Conservation (phyloP, 1,284 basidiomycete genomes). For the Thecaphora thlaspeos region DNA sequence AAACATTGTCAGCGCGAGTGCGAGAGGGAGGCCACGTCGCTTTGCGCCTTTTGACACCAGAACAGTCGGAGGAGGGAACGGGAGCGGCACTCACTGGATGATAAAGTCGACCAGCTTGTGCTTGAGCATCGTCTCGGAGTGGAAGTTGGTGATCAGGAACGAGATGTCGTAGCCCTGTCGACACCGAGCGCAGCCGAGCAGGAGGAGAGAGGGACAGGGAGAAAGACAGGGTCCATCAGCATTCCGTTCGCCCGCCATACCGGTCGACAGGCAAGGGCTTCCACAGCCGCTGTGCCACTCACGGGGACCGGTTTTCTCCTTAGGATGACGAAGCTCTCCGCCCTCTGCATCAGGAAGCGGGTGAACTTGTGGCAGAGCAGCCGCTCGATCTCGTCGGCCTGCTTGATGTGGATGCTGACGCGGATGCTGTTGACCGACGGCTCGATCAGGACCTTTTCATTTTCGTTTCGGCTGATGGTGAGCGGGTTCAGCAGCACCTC, state of each 20-base stretch:
- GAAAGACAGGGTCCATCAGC: too few relatives aligned
- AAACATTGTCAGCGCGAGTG: too few relatives aligned
- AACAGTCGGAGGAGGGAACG: too few relatives aligned
- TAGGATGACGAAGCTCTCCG: slow-evolving; percentile 94
- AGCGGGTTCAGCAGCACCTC: slow-evolving; percentile 88
- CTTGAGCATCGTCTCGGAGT: slow-evolving; percentile 96
- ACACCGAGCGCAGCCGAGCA: background rate
- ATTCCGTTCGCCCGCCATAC: too few relatives aligned
- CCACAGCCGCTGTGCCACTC: slow-evolving; percentile 55
- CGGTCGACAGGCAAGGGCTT: too few relatives aligned
- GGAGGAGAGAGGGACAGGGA: background rate
- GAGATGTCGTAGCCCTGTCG: slow-evolving; percentile 82
- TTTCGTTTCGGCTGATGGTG: slow-evolving; percentile 91
- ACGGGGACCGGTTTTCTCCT: slow-evolving; percentile 87
- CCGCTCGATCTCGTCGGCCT: slow-evolving; percentile 97
- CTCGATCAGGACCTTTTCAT: slow-evolving; percentile 94
- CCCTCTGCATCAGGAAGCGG: slow-evolving; percentile 98
- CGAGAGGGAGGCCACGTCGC: too few relatives aligned
- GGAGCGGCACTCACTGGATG: slow-evolving; percentile 71
- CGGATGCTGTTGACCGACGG: slow-evolving; percentile 95
- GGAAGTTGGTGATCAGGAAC: slow-evolving; percentile 95
- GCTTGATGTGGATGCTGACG: slow-evolving; percentile 95
- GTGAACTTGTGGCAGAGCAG: slow-evolving; percentile 98
- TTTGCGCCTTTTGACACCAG: too few relatives aligned
- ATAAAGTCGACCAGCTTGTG: slow-evolving; percentile 99